A percentile compares a stretch with the other conserved stretches of the same genome.
These are phyloP conservation scores for Thelephora terrestris DNA, from an alignment of 1,284 basidiomycete genomes.

Conservation along the genomic window DNA sequence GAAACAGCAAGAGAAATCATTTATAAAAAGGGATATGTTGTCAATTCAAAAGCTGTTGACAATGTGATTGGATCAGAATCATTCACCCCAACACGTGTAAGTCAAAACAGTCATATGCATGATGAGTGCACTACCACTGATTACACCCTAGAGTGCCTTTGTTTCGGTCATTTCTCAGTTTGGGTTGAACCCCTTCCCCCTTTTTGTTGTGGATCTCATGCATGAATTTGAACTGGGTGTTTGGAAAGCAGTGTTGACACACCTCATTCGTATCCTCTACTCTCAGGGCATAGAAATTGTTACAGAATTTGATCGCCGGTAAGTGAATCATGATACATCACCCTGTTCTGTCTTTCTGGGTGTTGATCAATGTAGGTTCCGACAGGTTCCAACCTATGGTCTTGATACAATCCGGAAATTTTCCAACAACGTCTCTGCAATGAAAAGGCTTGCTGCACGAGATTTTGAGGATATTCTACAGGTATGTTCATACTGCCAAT, in stretches of 20 bases:
- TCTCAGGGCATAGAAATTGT: conserved; percentile 4
- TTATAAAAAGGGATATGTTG: conserved; percentile 8
- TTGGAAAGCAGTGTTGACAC: conserved; percentile 21
- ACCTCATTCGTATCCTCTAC: conserved; percentile 19
- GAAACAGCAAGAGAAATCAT: conserved; percentile 8
- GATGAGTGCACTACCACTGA: neutral
- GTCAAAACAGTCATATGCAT: too few relatives aligned
- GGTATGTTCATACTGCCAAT: conserved; percentile 8
- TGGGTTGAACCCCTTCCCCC: conserved; percentile 17
- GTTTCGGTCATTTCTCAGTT: conserved; percentile 7
- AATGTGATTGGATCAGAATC: too few relatives aligned
- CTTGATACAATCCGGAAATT: conserved; percentile 18
- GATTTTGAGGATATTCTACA: conserved; percentile 14
- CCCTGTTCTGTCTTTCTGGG: too few relatives aligned
- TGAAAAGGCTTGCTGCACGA: conserved; percentile 19
- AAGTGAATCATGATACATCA: neutral
- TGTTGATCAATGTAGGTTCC: conserved; percentile 14
- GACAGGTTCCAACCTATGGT: conserved; percentile 19
- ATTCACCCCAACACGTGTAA: too few relatives aligned
- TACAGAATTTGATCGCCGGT: conserved; percentile 10
- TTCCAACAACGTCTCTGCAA: conserved; percentile 13
- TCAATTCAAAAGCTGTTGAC: conserved; percentile 6
- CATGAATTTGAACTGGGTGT: conserved; percentile 29
- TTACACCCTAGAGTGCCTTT: conserved; percentile 13
- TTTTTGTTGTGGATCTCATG: conserved; percentile 26